Evolutionary conservation across 1,284 basidiomycete genomes (phyloP).

Genomic region (Ustilago loliicola): DNA sequence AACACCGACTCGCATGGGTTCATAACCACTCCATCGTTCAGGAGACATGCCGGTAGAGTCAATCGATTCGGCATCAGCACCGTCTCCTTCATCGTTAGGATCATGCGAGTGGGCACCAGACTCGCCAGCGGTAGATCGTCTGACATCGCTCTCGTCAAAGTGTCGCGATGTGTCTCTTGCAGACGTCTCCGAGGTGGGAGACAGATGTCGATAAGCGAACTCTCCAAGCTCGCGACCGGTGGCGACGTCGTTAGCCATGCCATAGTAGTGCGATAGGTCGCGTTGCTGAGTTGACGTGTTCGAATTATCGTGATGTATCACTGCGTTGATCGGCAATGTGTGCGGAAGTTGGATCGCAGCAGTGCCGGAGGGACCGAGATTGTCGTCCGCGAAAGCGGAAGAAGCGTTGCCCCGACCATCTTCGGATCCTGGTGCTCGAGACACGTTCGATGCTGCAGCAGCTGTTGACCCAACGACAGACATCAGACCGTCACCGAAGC

Average conservation of each 20-base stretch:
- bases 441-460: background rate
- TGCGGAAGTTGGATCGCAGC: conserved; percentile 45
- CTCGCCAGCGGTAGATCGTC: conserved; percentile 17
- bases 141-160: conserved; percentile 24
- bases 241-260: conserved; percentile 56
- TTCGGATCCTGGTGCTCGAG: conserved; percentile 13
- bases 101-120: conserved; percentile 22
- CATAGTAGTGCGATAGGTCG: conserved; percentile 49
- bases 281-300: conserved; percentile 17
- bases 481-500: conserved; percentile 80
- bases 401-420: conserved; percentile 13
- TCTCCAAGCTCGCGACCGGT: conserved; percentile 57
- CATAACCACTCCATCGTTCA: conserved; percentile 59
- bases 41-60: conserved; percentile 26
- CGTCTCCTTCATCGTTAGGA: conserved; percentile 34
- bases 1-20: conserved; percentile 76
- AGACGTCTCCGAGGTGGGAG: conserved; percentile 3
- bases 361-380: conserved; percentile 37
- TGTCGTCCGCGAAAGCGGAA: conserved; percentile 23
- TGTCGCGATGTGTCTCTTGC: conserved; percentile 10
- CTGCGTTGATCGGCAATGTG: conserved; percentile 35
- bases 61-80: conserved; percentile 28
- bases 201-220: conserved; percentile 25
- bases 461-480: conserved; percentile 62
- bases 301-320: conserved; percentile 26